Evolutionary conservation across 768 basidiomycete genomes (phyloP).

Genomic region (Lactarius pseudohatsudake): DNA sequence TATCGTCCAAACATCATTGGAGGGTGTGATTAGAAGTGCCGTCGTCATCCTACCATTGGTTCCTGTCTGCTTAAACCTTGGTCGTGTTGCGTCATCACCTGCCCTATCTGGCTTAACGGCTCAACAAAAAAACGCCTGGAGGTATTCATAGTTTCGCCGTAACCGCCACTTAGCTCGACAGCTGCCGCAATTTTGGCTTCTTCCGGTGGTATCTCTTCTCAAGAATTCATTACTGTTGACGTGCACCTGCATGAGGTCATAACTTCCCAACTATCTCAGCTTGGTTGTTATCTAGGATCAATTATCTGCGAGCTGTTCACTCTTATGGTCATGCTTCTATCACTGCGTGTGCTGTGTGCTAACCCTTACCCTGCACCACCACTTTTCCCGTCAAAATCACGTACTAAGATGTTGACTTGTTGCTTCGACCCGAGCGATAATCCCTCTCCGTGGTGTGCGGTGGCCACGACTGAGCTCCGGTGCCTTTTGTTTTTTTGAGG

Average conservation of each 20-base stretch:
- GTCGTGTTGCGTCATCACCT: slow-evolving; percentile 21
- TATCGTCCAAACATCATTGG: slow-evolving; percentile 19
- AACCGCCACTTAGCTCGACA: background rate
- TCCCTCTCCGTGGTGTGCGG: slow-evolving; percentile 12
- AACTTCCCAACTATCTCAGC: slow-evolving; percentile 11
- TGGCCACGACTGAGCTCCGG: slow-evolving; percentile 5
- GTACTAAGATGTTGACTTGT: slow-evolving; percentile 4
- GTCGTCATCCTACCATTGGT: slow-evolving; percentile 21
- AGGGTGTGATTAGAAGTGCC: slow-evolving; percentile 9
- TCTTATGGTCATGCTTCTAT: slow-evolving; percentile 15
- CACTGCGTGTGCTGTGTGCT: slow-evolving; percentile 10
- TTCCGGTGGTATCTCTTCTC: slow-evolving; percentile 8
- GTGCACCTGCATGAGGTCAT: slow-evolving; percentile 24
- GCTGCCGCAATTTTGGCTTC: slow-evolving; percentile 18
- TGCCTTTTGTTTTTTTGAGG: background rate
- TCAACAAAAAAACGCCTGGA: slow-evolving; percentile 10
- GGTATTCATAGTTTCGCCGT: slow-evolving; percentile 16
- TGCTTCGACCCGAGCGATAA: slow-evolving; percentile 5
- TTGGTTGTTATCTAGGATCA: slow-evolving; percentile 12
- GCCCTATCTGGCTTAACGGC: slow-evolving; percentile 21
- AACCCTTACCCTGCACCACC: background rate
- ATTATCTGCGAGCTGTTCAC: slow-evolving; percentile 9
- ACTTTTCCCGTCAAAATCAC: slow-evolving; percentile 8
- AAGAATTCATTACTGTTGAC: slow-evolving; percentile 12
- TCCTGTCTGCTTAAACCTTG: slow-evolving; percentile 15